phyloP scores from a whole-genome alignment of 768 basidiomycete species.

The Amanita jacksonii region DNA sequence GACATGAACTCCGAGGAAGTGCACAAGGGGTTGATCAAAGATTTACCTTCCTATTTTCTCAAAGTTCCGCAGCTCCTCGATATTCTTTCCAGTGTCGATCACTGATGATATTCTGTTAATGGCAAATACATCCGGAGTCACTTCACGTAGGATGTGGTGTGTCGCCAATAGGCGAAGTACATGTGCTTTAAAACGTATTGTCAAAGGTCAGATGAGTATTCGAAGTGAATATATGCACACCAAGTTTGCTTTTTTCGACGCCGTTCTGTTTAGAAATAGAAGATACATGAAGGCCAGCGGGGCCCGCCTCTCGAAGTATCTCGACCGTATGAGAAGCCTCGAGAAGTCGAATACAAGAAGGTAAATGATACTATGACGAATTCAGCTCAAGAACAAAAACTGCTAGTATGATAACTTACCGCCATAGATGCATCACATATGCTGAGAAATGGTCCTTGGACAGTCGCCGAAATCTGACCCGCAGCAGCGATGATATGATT shows the following conservation, averaged over 20 bases:
- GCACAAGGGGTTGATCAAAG: background rate
- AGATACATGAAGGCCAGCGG: constrained; percentile 39
- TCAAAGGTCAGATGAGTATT: background rate
- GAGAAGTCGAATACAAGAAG: constrained; percentile 63
- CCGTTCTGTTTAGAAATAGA: constrained; percentile 35
- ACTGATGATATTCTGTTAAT: constrained; percentile 61
- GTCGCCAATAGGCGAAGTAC: constrained; percentile 69
- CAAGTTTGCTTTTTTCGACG: constrained; percentile 40
- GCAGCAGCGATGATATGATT: constrained; percentile 60
- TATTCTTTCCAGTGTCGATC: constrained; percentile 56
- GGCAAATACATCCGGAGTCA: constrained; percentile 62
- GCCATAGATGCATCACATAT: constrained; percentile 66
- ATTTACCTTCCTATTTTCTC: background rate
- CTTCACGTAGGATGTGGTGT: constrained; percentile 66
- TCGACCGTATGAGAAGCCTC: constrained; percentile 67
- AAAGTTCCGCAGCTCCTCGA: constrained; percentile 29
- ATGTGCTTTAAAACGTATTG: constrained; percentile 37
- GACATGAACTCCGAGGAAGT: background rate
- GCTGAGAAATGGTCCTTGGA: constrained; percentile 61
- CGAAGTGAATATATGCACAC: constrained; percentile 20
- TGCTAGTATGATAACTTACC: constrained; percentile 29
- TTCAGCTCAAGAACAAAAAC: background rate
- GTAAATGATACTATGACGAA: constrained; percentile 52
- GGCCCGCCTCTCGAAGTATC: constrained; percentile 57
- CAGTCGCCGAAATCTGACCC: constrained; percentile 54